Conservation (phyloP, 2,329 filamentous ascomycete species). For the Volutella citrinella region DNA sequence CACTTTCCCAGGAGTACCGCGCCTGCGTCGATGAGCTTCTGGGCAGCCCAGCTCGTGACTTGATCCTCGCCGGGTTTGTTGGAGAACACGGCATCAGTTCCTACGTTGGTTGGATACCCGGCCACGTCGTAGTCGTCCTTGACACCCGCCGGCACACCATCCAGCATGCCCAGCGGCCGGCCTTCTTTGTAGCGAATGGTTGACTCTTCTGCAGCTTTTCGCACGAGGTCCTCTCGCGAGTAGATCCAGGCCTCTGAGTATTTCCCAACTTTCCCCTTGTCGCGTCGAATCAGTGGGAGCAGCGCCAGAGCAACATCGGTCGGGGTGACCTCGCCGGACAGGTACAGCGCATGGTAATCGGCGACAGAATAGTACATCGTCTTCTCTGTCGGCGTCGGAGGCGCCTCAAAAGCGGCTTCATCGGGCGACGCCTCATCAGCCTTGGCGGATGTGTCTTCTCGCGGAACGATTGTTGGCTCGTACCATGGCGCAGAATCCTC, state of each 20-base stretch:
- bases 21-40: conserved; percentile 67
- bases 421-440: conserved; percentile 7
- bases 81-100: conserved; percentile 59
- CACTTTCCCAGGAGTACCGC: conserved; percentile 70
- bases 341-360: conserved; percentile 43
- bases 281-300: conserved; percentile 43
- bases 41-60: conserved; percentile 66
- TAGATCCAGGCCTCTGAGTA: conserved; percentile 45
- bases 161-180: conserved; percentile 59
- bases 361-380: conserved; percentile 35
- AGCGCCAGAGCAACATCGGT: conserved; percentile 42
- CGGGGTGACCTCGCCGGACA: conserved; percentile 44
- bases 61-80: conserved; percentile 36
- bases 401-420: conserved; percentile 1
- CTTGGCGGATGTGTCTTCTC: conserved; percentile 44
- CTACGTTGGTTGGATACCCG: conserved; percentile 68
- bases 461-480: conserved; percentile 44
- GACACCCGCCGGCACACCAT: conserved; percentile 70
- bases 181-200: conserved; percentile 49
- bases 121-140: conserved; percentile 76
- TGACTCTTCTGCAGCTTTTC: conserved; percentile 42
- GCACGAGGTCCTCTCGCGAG: conserved; percentile 37
- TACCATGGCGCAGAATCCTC: conserved; percentile 47
- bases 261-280: conserved; percentile 32
- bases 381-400: conserved; percentile 34